Evolutionary conservation across 768 basidiomycete species (phyloP).

Genomic region (Hygrocybe coccinea): DNA sequence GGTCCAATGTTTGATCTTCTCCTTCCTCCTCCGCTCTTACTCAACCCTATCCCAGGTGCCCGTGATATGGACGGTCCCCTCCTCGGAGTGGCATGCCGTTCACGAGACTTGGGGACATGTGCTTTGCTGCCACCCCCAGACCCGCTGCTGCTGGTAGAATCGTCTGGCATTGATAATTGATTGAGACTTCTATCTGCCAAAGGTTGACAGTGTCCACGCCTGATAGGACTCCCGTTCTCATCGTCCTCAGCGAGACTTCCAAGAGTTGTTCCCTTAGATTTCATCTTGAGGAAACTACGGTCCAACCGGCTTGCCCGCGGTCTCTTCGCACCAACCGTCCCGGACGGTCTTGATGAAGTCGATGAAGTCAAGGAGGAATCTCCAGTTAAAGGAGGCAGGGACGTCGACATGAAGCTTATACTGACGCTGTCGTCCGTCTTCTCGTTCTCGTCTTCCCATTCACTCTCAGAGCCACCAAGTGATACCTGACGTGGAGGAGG

Average conservation of each 20-base stretch:
- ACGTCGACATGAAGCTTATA: slow-evolving; percentile 46
- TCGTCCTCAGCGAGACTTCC: slow-evolving; percentile 70
- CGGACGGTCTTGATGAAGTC: slow-evolving; percentile 27
- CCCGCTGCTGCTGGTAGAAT: slow-evolving; percentile 22
- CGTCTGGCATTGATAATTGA: slow-evolving; percentile 31
- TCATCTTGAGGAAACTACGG: slow-evolving; percentile 60
- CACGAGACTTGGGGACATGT: slow-evolving; percentile 38
- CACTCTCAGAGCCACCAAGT: slow-evolving; percentile 68
- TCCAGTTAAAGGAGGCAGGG: slow-evolving; percentile 32
- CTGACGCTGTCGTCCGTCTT: slow-evolving; percentile 75
- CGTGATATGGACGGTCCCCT: slow-evolving; percentile 49
- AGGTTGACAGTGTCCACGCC: slow-evolving; percentile 31
- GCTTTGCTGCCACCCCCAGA: slow-evolving; percentile 14
- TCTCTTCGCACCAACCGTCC: slow-evolving; percentile 39
- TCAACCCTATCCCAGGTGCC: slow-evolving; percentile 14
- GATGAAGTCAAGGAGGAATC: slow-evolving; percentile 16
- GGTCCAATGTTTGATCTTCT: slow-evolving; percentile 74
- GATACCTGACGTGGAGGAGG: slow-evolving; percentile 42
- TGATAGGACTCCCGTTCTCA: slow-evolving; percentile 42
- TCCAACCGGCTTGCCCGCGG: slow-evolving; percentile 66
- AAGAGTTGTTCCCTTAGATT: slow-evolving; percentile 42
- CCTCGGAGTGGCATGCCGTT: slow-evolving; percentile 43
- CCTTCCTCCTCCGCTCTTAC: slow-evolving; percentile 38
- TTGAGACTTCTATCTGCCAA: slow-evolving; percentile 70
- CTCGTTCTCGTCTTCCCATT: slow-evolving; percentile 88